Percentiles rank a stretch among this genome's conserved stretches.
These are phyloP conservation scores for Carpediemonas membranifera DNA, from an alignment of 78 protist genomes.

Conservation along the genomic window DNA sequence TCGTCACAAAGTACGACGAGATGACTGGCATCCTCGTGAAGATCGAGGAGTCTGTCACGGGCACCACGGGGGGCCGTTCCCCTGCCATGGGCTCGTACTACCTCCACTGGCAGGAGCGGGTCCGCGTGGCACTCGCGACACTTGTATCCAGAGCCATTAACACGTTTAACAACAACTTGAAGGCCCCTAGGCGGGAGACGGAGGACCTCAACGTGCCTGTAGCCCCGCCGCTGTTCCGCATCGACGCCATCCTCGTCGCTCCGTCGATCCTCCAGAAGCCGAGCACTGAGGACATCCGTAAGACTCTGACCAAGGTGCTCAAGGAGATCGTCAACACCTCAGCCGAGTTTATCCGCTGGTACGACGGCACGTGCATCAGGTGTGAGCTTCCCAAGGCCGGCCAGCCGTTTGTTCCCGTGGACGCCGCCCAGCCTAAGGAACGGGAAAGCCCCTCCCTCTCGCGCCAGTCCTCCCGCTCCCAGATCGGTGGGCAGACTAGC, in stretches of 20 bases:
- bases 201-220: neutral
- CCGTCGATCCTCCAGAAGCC: conserved; percentile 25
- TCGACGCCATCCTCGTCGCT: conserved; percentile 27
- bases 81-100: conserved; percentile 46
- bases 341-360: conserved; percentile 57
- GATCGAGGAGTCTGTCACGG: conserved; percentile 40
- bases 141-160: neutral
- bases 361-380: conserved; percentile 59
- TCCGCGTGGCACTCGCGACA: conserved; percentile 34
- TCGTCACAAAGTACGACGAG: conserved; percentile 29
- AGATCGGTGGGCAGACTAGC: too few species aligned
- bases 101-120: conserved; percentile 47
- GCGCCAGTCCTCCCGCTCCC: too few species aligned
- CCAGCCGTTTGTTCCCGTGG: too few species aligned
- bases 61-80: conserved; percentile 23
- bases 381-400: too few species aligned
- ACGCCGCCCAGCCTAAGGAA: too few species aligned
- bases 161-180: neutral
- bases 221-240: conserved; percentile 39
- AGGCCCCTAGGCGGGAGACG: neutral
- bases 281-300: conserved; percentile 29
- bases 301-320: conserved; percentile 18
- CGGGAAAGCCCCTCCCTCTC: too few species aligned
- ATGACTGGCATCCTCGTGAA: conserved; percentile 41
- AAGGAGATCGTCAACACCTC: conserved; percentile 37